Evolutionary conservation across 2,329 filamentous ascomycete species (phyloP), one percentile per base, ranked within the genome.

Genomic region (Neofusicoccum parvum): DNA sequence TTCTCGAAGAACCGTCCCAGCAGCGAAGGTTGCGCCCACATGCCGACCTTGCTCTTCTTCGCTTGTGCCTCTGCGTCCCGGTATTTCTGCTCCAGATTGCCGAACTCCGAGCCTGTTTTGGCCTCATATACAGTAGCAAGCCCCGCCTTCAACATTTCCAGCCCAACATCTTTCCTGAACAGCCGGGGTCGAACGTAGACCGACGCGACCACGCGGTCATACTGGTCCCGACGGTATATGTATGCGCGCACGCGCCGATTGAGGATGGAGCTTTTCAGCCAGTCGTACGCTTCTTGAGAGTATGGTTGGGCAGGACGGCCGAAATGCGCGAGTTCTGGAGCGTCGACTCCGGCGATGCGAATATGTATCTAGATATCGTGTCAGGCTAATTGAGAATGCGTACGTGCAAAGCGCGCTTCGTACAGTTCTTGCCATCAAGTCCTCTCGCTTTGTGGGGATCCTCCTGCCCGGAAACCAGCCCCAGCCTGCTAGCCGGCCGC

Each of bases 81-180:
- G 75, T 94, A 94, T 67, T 83, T 77, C 54, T 82, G 80, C 85
- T 89, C 71, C 56, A 72, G 78, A 1, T 86, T 86, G 27, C 95
- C 95, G 82, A 95, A 99, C 75, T 98, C 95, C 20, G 87, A 90
- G 3, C 94, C 95, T 5, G 84, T 86, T 79, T 96, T 98, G 34
- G 92, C 94, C 80, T 98, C 95, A 76, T 98, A 99, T 3, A 95
- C 90, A 2, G 92, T 97, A 46, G 94, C 95, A 68, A 96, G 80
- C 0, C 95, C 95, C 23, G 81, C 84, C 79, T 88, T 91, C 68
- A 99, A 80, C 94, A 99, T 96, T 77, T 96, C 91, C 67, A 94
- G 80, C 3, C 94, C 93, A 5, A 99, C 91, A 76, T 99, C 94
- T 66, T 86, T 86, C 70, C 88, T 88, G 67, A 92, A 83, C 10